Percentiles rank a stretch among this genome's conserved stretches.
phyloP scores from a whole-genome alignment of 2,329 filamentous ascomycete species.

The Plectosphaerella plurivora region DNA sequence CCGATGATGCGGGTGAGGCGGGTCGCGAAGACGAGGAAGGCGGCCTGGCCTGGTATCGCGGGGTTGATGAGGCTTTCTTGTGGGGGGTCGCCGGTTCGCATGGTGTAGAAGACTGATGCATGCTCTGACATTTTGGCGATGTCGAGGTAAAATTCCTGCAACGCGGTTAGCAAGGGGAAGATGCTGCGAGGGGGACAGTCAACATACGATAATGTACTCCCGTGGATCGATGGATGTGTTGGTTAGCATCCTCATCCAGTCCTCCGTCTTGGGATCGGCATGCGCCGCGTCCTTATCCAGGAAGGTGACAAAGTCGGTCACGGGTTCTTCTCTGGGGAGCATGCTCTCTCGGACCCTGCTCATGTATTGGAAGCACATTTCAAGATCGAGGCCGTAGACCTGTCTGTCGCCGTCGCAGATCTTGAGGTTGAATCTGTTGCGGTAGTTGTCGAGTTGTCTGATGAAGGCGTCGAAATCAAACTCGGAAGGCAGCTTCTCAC shows the following conservation, averaged over 20 bases:
- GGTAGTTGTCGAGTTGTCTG: constrained; percentile 27
- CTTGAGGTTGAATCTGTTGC: constrained; percentile 35
- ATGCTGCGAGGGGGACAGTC: not conserved
- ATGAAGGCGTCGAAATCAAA: constrained; percentile 32
- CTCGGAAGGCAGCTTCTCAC: constrained; percentile 32
- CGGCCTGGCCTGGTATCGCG: constrained; percentile 23
- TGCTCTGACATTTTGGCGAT: constrained; percentile 42
- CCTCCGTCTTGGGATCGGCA: constrained; percentile 3
- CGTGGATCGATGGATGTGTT: constrained; percentile 29
- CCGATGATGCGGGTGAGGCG: constrained; percentile 38
- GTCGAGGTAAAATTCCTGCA: constrained; percentile 31
- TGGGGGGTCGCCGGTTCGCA: constrained; percentile 1
- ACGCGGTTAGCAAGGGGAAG: constrained; percentile 1
- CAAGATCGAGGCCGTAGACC: constrained; percentile 34
- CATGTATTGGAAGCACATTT: constrained; percentile 33
- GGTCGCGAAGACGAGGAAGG: constrained; percentile 34
- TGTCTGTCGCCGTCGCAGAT: constrained; percentile 34
- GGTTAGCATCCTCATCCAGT: constrained; percentile 32
- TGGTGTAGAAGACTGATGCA: constrained; percentile 34
- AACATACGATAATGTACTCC: constrained; percentile 32
- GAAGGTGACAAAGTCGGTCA: constrained; percentile 34
- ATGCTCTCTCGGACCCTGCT: constrained; percentile 29
- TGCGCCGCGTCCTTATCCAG: constrained; percentile 34
- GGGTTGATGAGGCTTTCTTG: constrained; percentile 33
- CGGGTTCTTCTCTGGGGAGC: constrained; percentile 19